phyloP scores from a whole-genome alignment of 345 rosid species.

The Citrus sinensis region DVS_A1.0 CM039164.1:26524501-26525000 shows the following conservation, averaged over 20 bases:
- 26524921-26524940: too few relatives aligned
- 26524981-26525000: too few relatives aligned
- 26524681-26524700: conserved; percentile 66
- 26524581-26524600: conserved; percentile 48
- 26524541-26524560: conserved; percentile 25
- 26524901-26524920: too few relatives aligned
- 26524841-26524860: background rate
- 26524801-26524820: too few relatives aligned
- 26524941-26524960: too few relatives aligned
- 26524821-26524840: background rate
- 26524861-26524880: too few relatives aligned
- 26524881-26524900: too few relatives aligned
- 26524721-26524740: conserved; percentile 63
- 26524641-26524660: conserved; percentile 59
- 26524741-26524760: conserved; percentile 41
- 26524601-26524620: conserved; percentile 32
- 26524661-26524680: conserved; percentile 56
- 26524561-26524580: conserved; percentile 72
- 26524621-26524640: conserved; percentile 56
- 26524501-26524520: conserved; percentile 58
- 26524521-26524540: conserved; percentile 22
- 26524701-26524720: conserved; percentile 52
- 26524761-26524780: conserved; percentile 53
- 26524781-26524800: background rate
- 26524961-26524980: too few relatives aligned